Percentiles rank a stretch among this genome's conserved stretches.
Evolutionary conservation across 2,329 filamentous ascomycete genomes (phyloP).

Genomic region (Nectriaceae sp.): DNA sequence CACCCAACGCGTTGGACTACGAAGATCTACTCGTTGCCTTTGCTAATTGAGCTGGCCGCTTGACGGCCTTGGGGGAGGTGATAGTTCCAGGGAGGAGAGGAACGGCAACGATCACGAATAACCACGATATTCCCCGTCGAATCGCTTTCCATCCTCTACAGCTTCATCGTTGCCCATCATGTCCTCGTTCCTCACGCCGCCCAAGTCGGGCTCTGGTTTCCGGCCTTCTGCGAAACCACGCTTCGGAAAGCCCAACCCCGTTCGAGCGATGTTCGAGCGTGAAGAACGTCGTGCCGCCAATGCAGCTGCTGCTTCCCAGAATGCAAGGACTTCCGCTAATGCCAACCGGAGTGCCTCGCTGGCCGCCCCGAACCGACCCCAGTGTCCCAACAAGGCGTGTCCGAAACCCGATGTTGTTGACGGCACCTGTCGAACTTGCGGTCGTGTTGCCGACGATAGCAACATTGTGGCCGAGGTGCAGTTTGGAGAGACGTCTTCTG

Average conservation of each 20-base stretch:
- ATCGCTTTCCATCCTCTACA: no score
- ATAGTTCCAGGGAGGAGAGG: no score
- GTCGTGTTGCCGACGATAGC: constrained; percentile 78
- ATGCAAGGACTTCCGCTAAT: constrained; percentile 29
- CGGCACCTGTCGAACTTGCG: constrained; percentile 79
- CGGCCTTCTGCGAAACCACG: constrained; percentile 37
- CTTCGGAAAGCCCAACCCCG: constrained; percentile 47
- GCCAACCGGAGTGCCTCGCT: constrained; percentile 32
- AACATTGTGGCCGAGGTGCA: constrained; percentile 91
- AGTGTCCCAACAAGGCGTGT: constrained; percentile 62
- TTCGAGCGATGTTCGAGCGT: constrained; percentile 54
- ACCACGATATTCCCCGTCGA: no score
- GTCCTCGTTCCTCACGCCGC: constrained; percentile 50
- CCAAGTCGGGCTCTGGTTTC: constrained; percentile 34
- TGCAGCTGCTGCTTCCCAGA: constrained; percentile 29
- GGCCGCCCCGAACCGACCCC: constrained; percentile 38
- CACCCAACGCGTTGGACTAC: no score
- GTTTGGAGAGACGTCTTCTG: constrained; percentile 84
- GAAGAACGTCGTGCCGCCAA: constrained; percentile 46
- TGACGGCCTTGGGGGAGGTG: constrained; percentile 19
- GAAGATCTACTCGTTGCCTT: constrained; percentile 4
- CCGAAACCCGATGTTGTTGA: constrained; percentile 63
- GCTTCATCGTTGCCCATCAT: no score
- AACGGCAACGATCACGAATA: no score
- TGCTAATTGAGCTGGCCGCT: constrained; percentile 6